These are phyloP conservation scores for Clonostachys chloroleuca DNA, from an alignment of 2,329 filamentous ascomycete species.

Conservation along the genomic window DNA sequence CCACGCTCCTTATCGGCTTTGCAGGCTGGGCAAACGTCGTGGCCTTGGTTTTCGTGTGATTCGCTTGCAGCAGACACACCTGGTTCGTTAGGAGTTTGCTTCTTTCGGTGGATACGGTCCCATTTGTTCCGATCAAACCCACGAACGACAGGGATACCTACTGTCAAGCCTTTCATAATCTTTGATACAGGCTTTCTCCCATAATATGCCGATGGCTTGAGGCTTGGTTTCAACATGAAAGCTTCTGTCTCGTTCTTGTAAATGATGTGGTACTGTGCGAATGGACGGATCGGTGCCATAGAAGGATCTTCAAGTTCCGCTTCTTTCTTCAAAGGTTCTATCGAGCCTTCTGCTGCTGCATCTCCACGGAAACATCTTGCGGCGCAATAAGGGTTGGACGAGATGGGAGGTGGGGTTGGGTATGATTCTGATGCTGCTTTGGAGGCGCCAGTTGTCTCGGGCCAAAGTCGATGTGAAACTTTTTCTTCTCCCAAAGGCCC, in stretches of 20 bases:
- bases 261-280: slow-evolving; percentile 75
- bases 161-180: slow-evolving; percentile 75
- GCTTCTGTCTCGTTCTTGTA: slow-evolving; percentile 76
- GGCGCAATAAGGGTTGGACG: slow-evolving; percentile 54
- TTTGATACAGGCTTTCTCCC: slow-evolving; percentile 76
- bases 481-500: slow-evolving; percentile 90
- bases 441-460: slow-evolving; percentile 20
- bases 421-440: slow-evolving; percentile 5
- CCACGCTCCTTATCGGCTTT: slow-evolving; percentile 57
- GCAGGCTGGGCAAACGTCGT: slow-evolving; percentile 50
- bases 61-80: slow-evolving; percentile 18
- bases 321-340: slow-evolving; percentile 24
- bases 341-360: slow-evolving; percentile 49
- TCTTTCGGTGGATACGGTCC: slow-evolving; percentile 63
- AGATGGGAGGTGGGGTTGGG: slow-evolving; percentile 31
- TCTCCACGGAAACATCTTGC: slow-evolving; percentile 56
- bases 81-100: slow-evolving; percentile 20
- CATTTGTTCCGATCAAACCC: slow-evolving; percentile 79
- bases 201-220: slow-evolving; percentile 82
- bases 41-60: slow-evolving; percentile 16
- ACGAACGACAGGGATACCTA: slow-evolving; percentile 84
- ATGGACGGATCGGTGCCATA: slow-evolving; percentile 49
- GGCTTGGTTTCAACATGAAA: slow-evolving; percentile 79
- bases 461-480: slow-evolving; percentile 80
- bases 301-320: slow-evolving; percentile 19